Evolutionary conservation across 352 stramenopile species (phyloP), one percentile per base, ranked within the genome.

Genomic region (Blastocystis sp.): DNA sequence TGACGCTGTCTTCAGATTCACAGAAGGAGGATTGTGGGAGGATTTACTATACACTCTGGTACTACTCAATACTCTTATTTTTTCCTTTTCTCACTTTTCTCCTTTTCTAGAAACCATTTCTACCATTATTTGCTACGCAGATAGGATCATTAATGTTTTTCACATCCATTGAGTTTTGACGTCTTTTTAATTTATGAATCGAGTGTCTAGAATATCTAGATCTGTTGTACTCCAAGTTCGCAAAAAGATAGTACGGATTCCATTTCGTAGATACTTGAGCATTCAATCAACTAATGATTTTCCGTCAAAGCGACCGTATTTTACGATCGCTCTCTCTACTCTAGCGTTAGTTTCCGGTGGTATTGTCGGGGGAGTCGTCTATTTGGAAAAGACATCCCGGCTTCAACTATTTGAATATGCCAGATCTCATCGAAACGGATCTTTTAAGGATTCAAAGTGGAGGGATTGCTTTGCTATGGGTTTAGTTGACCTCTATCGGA

Each of bases 381-480:
- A 54, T 65, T 55, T 85, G 26, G 26, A 66, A 9, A 66, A 41
- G 20, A 68, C 73, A 11, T 65, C 50, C 1, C 13, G 53, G 34
- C 30, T 85, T 8, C 50, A 39, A 37, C 39, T 85, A 45, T 18
- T 85, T 11, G 73, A 85, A 30, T 69, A 50, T 24, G 73, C 73
- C 20, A 24, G 73, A 55, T 9, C 45, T 7, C 73, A 85, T 66
- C 37, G 41, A 55, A 45, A 41, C 6, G 55, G 34, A 43, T 53
- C 54, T 8, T 26, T 85, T 7, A 65, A 85, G 53, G 73, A 68
- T 54, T 64, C 43, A 3, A 53, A 50, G 9, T 85, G 73, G 73
- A 85, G 73, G 26, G 56, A 68, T 18, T 85, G 73, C 34, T 20
- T 85, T 6, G 73, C 73, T 4, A 55, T 85, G 4, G 47, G n/a